These are phyloP conservation scores for Amoebophrya sp. DNA, from an alignment of 169 alveolate genomes.

Conservation along the genomic window DNA sequence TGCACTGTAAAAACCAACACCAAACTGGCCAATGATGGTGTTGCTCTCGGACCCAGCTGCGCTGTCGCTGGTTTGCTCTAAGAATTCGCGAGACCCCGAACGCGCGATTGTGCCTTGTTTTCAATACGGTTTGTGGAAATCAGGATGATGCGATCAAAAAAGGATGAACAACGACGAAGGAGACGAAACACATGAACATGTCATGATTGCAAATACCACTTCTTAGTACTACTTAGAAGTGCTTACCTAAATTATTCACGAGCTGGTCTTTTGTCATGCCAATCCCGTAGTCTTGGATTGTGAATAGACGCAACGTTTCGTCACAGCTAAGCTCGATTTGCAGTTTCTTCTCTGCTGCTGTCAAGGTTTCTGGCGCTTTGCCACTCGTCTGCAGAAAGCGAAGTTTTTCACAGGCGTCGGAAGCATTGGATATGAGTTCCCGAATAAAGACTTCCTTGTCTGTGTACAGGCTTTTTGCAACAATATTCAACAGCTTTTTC, in stretches of 20 bases:
- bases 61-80: conserved; percentile 60
- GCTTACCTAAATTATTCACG: conserved; percentile 75
- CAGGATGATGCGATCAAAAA: too few species aligned
- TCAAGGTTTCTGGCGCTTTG: neutral
- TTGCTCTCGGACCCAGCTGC: neutral
- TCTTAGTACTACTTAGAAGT: neutral
- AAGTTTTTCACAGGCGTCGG: conserved; percentile 98
- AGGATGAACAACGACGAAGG: too few species aligned
- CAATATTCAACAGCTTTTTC: conserved; percentile 87
- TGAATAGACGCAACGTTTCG: conserved; percentile 54
- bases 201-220: conserved; percentile 38
- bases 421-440: conserved; percentile 97
- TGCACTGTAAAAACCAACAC: conserved; percentile 99
- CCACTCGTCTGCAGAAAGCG: conserved; percentile 72
- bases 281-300: conserved; percentile 95
- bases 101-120: conserved; percentile 97
- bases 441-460: conserved; percentile 97
- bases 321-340: neutral
- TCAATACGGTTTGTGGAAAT: too few species aligned
- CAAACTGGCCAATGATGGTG: conserved; percentile 69
- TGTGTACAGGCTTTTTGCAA: conserved; percentile 89
- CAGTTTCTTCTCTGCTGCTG: neutral
- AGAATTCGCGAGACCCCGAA: conserved; percentile 93
- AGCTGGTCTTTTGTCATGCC: conserved; percentile 98
- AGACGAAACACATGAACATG: too few species aligned